Conservation (phyloP, 148 eudicot species). For the Rheum nobile region DNA sequence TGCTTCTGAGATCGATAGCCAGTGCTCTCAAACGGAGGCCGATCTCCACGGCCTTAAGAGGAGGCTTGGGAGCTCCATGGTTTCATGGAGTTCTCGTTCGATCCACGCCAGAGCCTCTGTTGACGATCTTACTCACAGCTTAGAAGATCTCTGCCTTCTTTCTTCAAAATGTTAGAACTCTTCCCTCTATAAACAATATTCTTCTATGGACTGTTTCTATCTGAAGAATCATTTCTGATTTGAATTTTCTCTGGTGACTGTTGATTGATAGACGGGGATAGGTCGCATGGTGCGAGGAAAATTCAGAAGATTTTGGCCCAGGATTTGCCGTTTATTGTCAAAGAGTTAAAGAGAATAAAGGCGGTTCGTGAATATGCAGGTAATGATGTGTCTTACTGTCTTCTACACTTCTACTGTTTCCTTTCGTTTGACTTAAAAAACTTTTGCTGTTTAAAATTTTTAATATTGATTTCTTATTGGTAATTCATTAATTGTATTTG, state of each 20-base stretch:
- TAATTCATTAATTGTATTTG: not conserved
- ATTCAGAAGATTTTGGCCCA: slow-evolving; percentile 21
- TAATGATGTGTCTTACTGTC: not conserved
- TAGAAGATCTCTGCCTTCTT: slow-evolving; percentile 22
- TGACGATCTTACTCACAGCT: slow-evolving; percentile 18
- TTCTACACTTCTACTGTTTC: not conserved
- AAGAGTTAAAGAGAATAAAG: slow-evolving; percentile 30
- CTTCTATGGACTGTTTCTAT: not conserved
- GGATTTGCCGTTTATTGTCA: slow-evolving; percentile 25
- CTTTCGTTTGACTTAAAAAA: not conserved
- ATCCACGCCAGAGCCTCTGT: slow-evolving; percentile 29
- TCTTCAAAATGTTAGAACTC: slow-evolving; percentile 14
- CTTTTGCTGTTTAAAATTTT: not conserved
- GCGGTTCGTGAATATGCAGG: slow-evolving; percentile 32
- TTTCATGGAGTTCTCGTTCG: slow-evolving; percentile 27
- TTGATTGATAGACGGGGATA: slow-evolving; percentile 20
- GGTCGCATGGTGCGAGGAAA: slow-evolving; percentile 11
- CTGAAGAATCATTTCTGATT: not conserved
- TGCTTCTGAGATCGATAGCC: slow-evolving; percentile 12
- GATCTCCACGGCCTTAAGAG: slow-evolving; percentile 25
- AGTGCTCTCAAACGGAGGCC: slow-evolving; percentile 23
- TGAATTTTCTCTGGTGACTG: not conserved
- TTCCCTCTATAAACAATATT: not conserved
- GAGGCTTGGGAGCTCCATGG: slow-evolving; percentile 16
- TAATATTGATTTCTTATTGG: not conserved